Evolutionary conservation across 345 rosid genomes (phyloP).

Genomic region (Hibiscus mutabilis): DNA sequence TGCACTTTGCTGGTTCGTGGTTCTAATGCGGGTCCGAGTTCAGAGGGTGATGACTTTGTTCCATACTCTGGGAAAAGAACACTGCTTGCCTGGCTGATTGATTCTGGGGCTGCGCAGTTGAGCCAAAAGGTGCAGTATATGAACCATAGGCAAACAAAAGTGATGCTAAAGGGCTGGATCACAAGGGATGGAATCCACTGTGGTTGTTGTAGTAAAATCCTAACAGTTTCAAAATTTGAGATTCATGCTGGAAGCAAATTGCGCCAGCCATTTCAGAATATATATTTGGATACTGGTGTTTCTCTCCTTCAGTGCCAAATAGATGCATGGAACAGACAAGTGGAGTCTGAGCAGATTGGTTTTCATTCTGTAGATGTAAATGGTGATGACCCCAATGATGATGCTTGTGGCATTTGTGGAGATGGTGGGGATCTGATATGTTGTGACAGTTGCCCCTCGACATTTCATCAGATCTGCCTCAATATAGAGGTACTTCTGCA

Average conservation of each 20-base stretch:
- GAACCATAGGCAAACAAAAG: conserved; percentile 45
- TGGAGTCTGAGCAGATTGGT: conserved; percentile 41
- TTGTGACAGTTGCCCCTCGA: conserved; percentile 95
- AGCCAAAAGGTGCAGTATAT: conserved; percentile 76
- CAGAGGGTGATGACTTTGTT: conserved; percentile 60
- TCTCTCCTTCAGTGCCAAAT: conserved; percentile 87
- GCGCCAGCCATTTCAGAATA: conserved; percentile 71
- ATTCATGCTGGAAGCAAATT: conserved; percentile 90
- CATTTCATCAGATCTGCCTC: conserved; percentile 86
- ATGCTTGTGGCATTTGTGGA: conserved; percentile 94
- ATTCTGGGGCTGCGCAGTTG: conserved; percentile 54
- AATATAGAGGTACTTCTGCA: conserved; percentile 50
- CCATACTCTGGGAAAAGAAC: conserved; percentile 75
- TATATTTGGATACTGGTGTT: conserved; percentile 67
- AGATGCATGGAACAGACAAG: conserved; percentile 77
- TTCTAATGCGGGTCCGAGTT: conserved; percentile 44
- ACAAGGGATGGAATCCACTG: conserved; percentile 81
- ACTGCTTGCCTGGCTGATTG: conserved; percentile 86
- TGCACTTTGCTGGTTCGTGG: conserved; percentile 79
- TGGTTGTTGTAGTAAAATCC: conserved; percentile 80
- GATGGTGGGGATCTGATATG: conserved; percentile 97
- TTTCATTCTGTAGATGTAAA: conserved; percentile 50
- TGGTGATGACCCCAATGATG: conserved; percentile 95
- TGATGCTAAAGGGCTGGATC: conserved; percentile 72
- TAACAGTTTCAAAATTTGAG: conserved; percentile 65